Conservation (phyloP, 176 grass and related monocot species). For the Zoysia japonica region DNA sequence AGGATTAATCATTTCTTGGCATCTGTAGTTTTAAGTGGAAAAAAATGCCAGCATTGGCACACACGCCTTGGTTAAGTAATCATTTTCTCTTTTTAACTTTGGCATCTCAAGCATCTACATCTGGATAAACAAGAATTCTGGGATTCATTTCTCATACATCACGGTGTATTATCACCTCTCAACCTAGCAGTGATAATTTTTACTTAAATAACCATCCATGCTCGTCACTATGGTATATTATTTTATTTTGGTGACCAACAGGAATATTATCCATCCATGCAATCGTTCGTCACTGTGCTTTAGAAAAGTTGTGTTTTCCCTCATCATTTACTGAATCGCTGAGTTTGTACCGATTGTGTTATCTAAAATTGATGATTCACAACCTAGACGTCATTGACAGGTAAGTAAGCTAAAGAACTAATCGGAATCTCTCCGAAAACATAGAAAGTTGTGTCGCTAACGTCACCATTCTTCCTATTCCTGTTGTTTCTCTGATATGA, state of each 20-base stretch:
- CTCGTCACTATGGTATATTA: not conserved
- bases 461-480: conserved; percentile 87
- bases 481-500: conserved; percentile 96
- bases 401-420: conserved; percentile 87
- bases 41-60: too few relatives aligned
- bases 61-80: too few relatives aligned
- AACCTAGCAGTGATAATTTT: not conserved
- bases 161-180: not conserved
- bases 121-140: not conserved
- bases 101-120: not conserved
- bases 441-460: conserved; percentile 85
- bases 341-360: not conserved
- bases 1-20: not conserved
- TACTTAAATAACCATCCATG: not conserved
- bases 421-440: conserved; percentile 87
- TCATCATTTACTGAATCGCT: not conserved
- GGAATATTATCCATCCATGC: not conserved
- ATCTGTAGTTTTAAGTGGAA: too few relatives aligned
- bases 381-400: conserved; percentile 45
- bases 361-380: conserved; percentile 3
- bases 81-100: too few relatives aligned
- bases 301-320: not conserved
- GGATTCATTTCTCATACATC: not conserved
- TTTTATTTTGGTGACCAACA: conserved; percentile 14
- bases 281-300: not conserved